Base-by-base conservation (phyloP, 768 basidiomycete species). In the Naganishia kalamii region DNA sequence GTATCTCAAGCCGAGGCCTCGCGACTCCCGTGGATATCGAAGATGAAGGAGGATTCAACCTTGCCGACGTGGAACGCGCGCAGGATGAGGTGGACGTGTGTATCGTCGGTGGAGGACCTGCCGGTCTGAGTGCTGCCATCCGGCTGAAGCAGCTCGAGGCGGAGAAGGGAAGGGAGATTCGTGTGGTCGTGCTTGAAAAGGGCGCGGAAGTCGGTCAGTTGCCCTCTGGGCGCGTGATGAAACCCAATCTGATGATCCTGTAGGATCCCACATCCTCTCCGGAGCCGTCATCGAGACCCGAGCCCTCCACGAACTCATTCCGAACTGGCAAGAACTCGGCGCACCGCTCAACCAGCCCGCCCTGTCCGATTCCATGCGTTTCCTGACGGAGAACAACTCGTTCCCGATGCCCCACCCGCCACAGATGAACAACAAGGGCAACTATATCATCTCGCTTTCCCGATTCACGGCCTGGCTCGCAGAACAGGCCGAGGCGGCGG, bases 171-270 rank as follows among this genome's bases (percentile, higher is more conserved):
- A 84, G 84, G 61, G 89, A 93, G 68, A 81, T 94, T 15, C 82
- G 94, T 17, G 92, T 99, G 7, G 89, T 99, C 46, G 88, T 99
- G 0, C 82, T 98, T 7, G 96, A 98, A 80, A 99, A 99, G 78
- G 94, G 93, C 12, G 81, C 82, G 17, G 94, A 98, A 84, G 85
- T 91, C 43, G 94, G 92, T 89, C 62, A 74, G 88, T 84, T 3
- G 27, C 44, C 32, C 8, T 19, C 40, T 19, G 60, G 49, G 44
- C 59, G 29, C 59, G n/a, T 11, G 15, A 21, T 40, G 8, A 8
- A 8, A 40, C 17, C 37, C 37, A 7, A 40, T 40, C 7, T 40
- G 37, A 8, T 8, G 15, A 17, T 35, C 11, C 2, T 40, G 3
- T 69, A 93, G 91, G 94, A 51, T 85, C 92, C 0, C 94, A 99